Conservation (phyloP, 768 basidiomycete genomes). For the Xerocomus potaroensis region DNA sequence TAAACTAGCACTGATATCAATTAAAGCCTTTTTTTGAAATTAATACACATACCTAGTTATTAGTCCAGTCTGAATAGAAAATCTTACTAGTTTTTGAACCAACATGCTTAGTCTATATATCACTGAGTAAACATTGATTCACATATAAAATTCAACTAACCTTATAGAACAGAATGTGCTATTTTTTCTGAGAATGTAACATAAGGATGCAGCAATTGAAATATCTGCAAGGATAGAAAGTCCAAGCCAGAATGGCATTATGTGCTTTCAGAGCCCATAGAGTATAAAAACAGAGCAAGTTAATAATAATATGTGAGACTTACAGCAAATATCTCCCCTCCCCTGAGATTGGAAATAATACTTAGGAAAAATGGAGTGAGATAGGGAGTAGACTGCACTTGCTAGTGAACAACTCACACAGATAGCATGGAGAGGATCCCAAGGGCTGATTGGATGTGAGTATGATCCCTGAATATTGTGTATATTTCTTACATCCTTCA, state of each 20-base stretch:
- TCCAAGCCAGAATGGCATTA: constrained; percentile 19
- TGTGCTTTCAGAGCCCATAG: constrained; percentile 25
- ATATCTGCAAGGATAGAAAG: constrained; percentile 17
- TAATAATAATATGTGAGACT: neutral
- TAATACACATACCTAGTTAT: constrained; percentile 18
- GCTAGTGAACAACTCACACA: constrained; percentile 10
- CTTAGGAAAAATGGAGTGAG: neutral
- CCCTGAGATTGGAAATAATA: neutral
- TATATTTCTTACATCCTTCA: constrained; percentile 16
- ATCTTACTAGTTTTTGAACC: constrained; percentile 14
- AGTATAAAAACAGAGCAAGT: too few species aligned
- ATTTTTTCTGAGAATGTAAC: constrained; percentile 9
- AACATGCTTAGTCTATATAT: constrained; percentile 10
- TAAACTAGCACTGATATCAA: constrained; percentile 7
- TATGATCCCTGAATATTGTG: neutral
- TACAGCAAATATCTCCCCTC: neutral
- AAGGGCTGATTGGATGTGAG: constrained; percentile 15
- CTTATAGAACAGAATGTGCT: constrained; percentile 4
- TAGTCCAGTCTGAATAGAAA: constrained; percentile 26
- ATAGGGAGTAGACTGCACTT: neutral
- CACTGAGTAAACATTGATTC: neutral
- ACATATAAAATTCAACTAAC: constrained; percentile 4
- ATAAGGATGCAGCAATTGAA: constrained; percentile 21
- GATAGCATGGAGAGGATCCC: constrained; percentile 4
- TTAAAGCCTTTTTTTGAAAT: neutral